Evolutionary conservation across 352 stramenopile species (phyloP).

Genomic region (Globisporangium middletonii): DNA sequence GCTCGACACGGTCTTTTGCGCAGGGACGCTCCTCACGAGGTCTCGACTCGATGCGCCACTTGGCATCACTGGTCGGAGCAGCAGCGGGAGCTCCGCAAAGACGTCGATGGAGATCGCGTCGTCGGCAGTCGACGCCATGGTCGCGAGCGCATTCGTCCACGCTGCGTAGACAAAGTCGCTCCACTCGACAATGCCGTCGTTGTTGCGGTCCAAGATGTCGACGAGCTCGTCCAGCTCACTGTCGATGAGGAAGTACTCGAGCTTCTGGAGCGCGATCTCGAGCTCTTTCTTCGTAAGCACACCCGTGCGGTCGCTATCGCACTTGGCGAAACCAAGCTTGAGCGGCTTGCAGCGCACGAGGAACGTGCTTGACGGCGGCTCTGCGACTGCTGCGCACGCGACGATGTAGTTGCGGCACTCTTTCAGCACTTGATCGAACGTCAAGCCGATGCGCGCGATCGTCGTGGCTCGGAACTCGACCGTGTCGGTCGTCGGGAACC

Average conservation of each 20-base stretch:
- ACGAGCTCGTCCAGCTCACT: slow-evolving; percentile 25
- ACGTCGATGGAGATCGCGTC: slow-evolving; percentile 32
- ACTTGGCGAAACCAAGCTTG: slow-evolving; percentile 38
- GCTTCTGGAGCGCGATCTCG: slow-evolving; percentile 52
- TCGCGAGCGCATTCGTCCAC: slow-evolving; percentile 24
- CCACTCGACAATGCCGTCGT: slow-evolving; percentile 33
- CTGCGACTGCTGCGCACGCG: slow-evolving; percentile 9
- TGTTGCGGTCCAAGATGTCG: slow-evolving; percentile 28
- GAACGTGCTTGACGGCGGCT: slow-evolving; percentile 24
- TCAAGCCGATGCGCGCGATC: slow-evolving; percentile 9
- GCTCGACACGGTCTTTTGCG: background rate
- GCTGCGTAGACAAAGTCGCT: slow-evolving; percentile 35
- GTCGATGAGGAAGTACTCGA: slow-evolving; percentile 28
- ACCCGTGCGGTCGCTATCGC: slow-evolving; percentile 28
- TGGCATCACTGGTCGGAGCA: slow-evolving; percentile 17
- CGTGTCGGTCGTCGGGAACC: background rate
- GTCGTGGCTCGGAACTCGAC: background rate
- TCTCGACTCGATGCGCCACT: no score
- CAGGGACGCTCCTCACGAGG: no score
- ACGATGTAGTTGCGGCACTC: slow-evolving; percentile 16
- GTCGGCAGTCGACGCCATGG: slow-evolving; percentile 2
- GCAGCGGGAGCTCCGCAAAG: slow-evolving; percentile 34
- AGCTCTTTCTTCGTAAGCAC: slow-evolving; percentile 31
- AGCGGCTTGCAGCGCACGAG: slow-evolving; percentile 31
- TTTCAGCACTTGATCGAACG: slow-evolving; percentile 21